These are phyloP conservation scores for Coemansia sp. DNA, from an alignment of 192 early-diverging fungal genomes.

Conservation along the genomic window DNA sequence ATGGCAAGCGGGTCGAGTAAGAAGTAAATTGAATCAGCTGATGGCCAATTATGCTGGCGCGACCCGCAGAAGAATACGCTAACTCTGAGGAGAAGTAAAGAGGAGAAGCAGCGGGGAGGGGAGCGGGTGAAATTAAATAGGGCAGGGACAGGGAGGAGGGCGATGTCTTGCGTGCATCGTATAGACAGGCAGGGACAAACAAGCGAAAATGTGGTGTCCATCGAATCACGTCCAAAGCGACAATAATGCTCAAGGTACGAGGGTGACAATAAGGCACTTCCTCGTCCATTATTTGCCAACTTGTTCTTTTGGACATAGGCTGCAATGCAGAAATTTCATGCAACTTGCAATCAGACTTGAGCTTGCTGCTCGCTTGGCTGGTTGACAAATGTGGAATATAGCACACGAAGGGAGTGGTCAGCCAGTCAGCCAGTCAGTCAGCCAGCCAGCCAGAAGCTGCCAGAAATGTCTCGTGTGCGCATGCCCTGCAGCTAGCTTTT, in stretches of 20 bases:
- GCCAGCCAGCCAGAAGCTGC: background rate
- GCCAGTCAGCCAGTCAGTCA: background rate
- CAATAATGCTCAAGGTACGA: background rate
- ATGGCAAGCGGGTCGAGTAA: background rate
- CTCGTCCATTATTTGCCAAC: background rate
- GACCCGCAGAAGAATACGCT: background rate
- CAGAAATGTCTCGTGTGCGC: background rate
- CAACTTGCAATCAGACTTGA: background rate
- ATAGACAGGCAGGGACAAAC: background rate
- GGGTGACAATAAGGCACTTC: background rate
- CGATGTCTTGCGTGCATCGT: background rate
- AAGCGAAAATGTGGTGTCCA: background rate
- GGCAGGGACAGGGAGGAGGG: background rate
- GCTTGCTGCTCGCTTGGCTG: background rate
- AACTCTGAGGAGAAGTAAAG: background rate
- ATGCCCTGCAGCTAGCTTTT: background rate
- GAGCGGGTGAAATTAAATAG: background rate
- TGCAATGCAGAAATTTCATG: background rate
- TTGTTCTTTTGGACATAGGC: background rate
- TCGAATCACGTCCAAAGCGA: background rate
- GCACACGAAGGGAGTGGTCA: too few relatives aligned
- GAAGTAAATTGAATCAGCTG: constrained; percentile 11
- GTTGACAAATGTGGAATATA: too few relatives aligned
- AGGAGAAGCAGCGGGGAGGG: background rate
- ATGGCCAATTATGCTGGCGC: background rate